These are phyloP conservation scores for Boletus rufocinnamomeus DNA, from an alignment of 768 basidiomycete genomes.

Conservation along the genomic window DNA sequence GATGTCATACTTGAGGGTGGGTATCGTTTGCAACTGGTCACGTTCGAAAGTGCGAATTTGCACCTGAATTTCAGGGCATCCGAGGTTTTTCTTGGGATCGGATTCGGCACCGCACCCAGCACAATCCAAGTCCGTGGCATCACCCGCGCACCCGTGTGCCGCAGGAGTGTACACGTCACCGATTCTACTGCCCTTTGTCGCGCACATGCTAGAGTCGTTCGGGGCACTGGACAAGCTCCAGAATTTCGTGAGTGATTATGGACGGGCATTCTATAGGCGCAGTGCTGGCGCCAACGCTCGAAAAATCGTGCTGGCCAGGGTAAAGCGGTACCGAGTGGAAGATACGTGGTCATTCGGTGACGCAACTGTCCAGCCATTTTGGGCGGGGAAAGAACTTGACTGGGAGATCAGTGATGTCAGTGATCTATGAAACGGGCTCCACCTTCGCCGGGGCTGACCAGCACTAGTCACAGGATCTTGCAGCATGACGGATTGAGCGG, in stretches of 20 bases:
- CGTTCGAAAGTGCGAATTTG: background rate
- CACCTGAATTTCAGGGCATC: conserved; percentile 59
- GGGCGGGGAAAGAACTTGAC: conserved; percentile 76
- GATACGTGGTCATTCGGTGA: conserved; percentile 46
- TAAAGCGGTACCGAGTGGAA: conserved; percentile 42
- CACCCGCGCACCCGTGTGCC: conserved; percentile 76
- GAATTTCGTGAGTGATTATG: conserved; percentile 76
- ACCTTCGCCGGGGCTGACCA: conserved; percentile 2
- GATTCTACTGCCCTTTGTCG: conserved; percentile 86
- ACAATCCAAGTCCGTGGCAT: conserved; percentile 64
- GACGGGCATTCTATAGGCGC: conserved; percentile 76
- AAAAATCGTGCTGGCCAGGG: conserved; percentile 47
- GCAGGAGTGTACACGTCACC: conserved; percentile 97
- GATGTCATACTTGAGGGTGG: conserved; percentile 75
- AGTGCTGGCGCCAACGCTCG: conserved; percentile 33
- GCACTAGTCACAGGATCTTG: conserved; percentile 7
- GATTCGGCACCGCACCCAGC: conserved; percentile 94
- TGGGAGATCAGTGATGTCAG: conserved; percentile 58
- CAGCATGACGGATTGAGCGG: too few relatives aligned
- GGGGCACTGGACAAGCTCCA: conserved; percentile 81
- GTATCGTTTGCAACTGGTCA: conserved; percentile 8
- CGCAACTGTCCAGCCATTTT: conserved; percentile 76
- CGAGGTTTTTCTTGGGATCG: conserved; percentile 95
- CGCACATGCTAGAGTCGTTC: conserved; percentile 85
- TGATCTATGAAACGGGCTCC: background rate